phyloP scores from a whole-genome alignment of 805 yeast species.

The Naumovozyma baii region DNA sequence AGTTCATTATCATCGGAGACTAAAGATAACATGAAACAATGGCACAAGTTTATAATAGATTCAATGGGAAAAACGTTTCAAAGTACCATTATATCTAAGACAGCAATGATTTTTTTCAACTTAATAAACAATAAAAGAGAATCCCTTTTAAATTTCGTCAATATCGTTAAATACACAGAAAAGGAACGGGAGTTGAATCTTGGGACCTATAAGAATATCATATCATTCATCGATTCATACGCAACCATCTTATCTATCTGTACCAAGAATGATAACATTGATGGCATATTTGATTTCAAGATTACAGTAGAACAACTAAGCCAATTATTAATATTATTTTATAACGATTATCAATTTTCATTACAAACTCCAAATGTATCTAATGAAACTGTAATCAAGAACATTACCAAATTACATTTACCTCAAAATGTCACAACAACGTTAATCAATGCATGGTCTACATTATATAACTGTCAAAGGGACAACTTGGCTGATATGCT shows the following conservation, averaged over 20 bases:
- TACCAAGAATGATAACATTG: slow-evolving; percentile 7
- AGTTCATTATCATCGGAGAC: slow-evolving; percentile 2
- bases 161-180: slow-evolving; percentile 34
- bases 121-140: slow-evolving; percentile 17
- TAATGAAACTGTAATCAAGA: slow-evolving; percentile 13
- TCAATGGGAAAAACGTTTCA: slow-evolving; percentile 41
- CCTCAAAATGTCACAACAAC: slow-evolving; percentile 14
- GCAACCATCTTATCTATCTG: slow-evolving; percentile 14
- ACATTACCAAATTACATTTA: slow-evolving; percentile 9
- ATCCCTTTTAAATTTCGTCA: slow-evolving; percentile 30
- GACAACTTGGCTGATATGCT: slow-evolving; percentile 10
- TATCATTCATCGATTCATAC: slow-evolving; percentile 26
- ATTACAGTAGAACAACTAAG: slow-evolving; percentile 6
- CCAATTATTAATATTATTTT: slow-evolving; percentile 10
- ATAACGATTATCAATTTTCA: slow-evolving; percentile 13
- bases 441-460: slow-evolving; percentile 19
- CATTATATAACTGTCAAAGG: slow-evolving; percentile 14
- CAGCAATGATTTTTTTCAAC: slow-evolving; percentile 30
- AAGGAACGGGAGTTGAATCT: slow-evolving; percentile 31
- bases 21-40: slow-evolving; percentile 5
- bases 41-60: slow-evolving; percentile 22
- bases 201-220: slow-evolving; percentile 31
- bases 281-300: slow-evolving; percentile 12
- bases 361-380: slow-evolving; percentile 8
- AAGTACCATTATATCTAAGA: slow-evolving; percentile 29